Conservation (phyloP, 2,329 filamentous ascomycete species). For the Fusarium armeniacum region DNA sequence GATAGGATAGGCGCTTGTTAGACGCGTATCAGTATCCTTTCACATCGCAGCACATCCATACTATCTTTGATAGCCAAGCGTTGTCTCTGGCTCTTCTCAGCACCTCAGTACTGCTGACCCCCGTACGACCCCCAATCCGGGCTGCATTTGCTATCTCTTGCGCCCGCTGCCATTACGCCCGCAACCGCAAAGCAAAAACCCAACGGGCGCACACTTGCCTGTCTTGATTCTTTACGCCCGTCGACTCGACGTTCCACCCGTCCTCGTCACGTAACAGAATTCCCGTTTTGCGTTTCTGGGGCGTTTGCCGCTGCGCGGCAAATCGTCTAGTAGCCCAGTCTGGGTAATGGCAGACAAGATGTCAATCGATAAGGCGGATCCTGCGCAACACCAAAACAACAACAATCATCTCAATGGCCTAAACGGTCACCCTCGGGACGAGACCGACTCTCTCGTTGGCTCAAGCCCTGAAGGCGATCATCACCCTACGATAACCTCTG, state of each 20-base stretch:
- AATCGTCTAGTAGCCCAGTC: constrained; percentile 52
- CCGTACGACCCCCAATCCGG: constrained; percentile 52
- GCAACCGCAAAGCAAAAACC: constrained; percentile 57
- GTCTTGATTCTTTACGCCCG: constrained; percentile 50
- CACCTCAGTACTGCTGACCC: constrained; percentile 41
- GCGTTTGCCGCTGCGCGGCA: constrained; percentile 57
- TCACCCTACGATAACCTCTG: constrained; percentile 52
- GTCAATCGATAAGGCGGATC: constrained; percentile 72
- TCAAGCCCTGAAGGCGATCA: constrained; percentile 72
- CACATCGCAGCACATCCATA: constrained; percentile 18
- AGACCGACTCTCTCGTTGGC: constrained; percentile 72
- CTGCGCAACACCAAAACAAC: constrained; percentile 52
- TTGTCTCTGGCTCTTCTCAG: constrained; percentile 31
- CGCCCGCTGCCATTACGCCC: constrained; percentile 56
- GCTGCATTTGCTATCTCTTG: constrained; percentile 49
- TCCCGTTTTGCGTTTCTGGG: constrained; percentile 55
- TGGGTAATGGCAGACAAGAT: constrained; percentile 74
- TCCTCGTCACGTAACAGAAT: constrained; percentile 53
- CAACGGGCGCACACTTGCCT: constrained; percentile 54
- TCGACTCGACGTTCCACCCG: constrained; percentile 49
- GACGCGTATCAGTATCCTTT: constrained; percentile 45
- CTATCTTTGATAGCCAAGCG: constrained; percentile 41
- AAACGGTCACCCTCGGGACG: constrained; percentile 63
- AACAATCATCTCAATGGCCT: constrained; percentile 49
- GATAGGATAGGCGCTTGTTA: constrained; percentile 50